Percentiles rank a stretch among this genome's conserved stretches.
Conservation (phyloP, 257 asterid species). For the Penstemon eatonii region DNA sequence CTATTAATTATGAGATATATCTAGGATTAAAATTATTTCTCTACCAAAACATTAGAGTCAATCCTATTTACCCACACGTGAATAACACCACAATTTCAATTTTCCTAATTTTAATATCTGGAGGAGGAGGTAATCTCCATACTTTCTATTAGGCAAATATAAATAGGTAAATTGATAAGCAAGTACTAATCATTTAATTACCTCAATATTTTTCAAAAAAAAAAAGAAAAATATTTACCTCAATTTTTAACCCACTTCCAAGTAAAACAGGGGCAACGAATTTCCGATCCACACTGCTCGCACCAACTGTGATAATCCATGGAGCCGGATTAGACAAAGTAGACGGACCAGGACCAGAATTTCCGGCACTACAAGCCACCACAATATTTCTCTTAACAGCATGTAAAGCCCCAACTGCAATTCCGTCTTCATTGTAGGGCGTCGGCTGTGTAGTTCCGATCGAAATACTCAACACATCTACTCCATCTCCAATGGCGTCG, state of each 20-base stretch:
- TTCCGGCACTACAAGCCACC: slow-evolving; percentile 46
- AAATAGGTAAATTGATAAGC: too few species aligned
- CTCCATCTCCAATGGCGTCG: slow-evolving; percentile 51
- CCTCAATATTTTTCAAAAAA: too few species aligned
- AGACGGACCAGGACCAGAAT: slow-evolving; percentile 27
- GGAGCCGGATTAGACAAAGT: slow-evolving; percentile 44
- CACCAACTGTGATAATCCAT: slow-evolving; percentile 49
- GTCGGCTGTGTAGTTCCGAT: background rate
- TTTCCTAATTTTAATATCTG: too few species aligned
- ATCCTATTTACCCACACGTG: too few species aligned
- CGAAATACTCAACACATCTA: slow-evolving; percentile 39
- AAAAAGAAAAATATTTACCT: slow-evolving; percentile 26
- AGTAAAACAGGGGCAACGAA: slow-evolving; percentile 34
- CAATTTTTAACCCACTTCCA: slow-evolving; percentile 33
- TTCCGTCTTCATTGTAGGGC: slow-evolving; percentile 24
- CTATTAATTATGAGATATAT: too few species aligned
- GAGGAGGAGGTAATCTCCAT: too few species aligned
- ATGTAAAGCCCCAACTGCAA: slow-evolving; percentile 42
- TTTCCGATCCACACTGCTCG: slow-evolving; percentile 40
- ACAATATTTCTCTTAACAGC: slow-evolving; percentile 34
- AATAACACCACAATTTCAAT: too few species aligned
- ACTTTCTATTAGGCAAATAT: too few species aligned
- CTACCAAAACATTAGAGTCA: too few species aligned
- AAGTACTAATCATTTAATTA: too few species aligned
- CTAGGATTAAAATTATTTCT: too few species aligned